Conservation (phyloP, 2,329 filamentous ascomycete genomes). For the Drechslerella stenobrocha region DNA sequence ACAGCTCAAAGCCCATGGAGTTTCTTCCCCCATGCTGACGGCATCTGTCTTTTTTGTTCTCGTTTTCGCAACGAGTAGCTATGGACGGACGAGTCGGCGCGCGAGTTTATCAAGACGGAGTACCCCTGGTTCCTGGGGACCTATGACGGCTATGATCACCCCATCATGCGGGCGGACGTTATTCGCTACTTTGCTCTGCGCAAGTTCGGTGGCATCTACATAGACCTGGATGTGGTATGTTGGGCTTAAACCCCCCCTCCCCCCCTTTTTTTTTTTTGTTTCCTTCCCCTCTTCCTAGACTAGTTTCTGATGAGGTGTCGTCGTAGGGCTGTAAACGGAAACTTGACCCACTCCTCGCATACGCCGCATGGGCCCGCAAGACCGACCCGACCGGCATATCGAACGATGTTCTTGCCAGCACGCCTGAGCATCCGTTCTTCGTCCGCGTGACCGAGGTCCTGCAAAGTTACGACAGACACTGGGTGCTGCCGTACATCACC, state of each 20-base stretch:
- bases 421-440: constrained; percentile 75
- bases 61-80: constrained; percentile 61
- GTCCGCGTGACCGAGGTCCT: constrained; percentile 69
- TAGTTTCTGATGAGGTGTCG: neutral
- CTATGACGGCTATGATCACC: constrained; percentile 72
- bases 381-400: constrained; percentile 77
- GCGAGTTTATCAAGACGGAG: constrained; percentile 71
- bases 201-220: constrained; percentile 77
- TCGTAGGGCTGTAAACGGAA: constrained; percentile 68
- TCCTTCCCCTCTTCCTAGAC: neutral
- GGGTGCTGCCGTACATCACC: constrained; percentile 72
- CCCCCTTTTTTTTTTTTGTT: too few species aligned
- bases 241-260: too few species aligned
- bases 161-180: constrained; percentile 75
- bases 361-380: constrained; percentile 70
- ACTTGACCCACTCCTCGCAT: constrained; percentile 69
- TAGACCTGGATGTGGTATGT: constrained; percentile 73
- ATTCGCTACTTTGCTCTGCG: constrained; percentile 79
- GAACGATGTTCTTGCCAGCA: constrained; percentile 77
- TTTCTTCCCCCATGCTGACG: too few species aligned
- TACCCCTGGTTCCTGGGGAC: constrained; percentile 78
- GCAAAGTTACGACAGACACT: constrained; percentile 69
- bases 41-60: too few species aligned
- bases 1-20: neutral
- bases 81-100: constrained; percentile 72